Base-by-base conservation (phyloP, 371 early-diverging fungal genomes). In the Mortierella sp. region DNA sequence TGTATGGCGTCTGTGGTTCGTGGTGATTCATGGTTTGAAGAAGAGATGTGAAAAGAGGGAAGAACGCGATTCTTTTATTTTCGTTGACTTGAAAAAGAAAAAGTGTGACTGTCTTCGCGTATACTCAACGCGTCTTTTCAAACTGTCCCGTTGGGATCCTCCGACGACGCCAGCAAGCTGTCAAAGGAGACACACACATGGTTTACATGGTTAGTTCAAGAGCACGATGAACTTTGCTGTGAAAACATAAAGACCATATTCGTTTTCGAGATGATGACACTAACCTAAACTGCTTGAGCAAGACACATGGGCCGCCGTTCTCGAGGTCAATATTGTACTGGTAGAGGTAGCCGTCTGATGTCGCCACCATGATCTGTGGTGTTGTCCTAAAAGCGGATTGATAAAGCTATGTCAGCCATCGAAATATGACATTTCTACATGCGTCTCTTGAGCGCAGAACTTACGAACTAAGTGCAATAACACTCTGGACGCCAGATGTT, bases 281-380 rank as follows among this genome's bases (percentile, higher is more conserved):
- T 76, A 84, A 92, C 91, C 93, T 93, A 73, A 90, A 91, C 80
- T 97, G 97, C 87, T 96, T 97, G 34, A 95, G 89, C 76, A 98
- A 87, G 6, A 94, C 92, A 84, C 98, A 97, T 88, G 96, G 98
- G 24, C 98, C 99, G 52, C 98, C 99, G 72, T 93, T 93, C 77
- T 97, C 97, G 70, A 95, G 80, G 87, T 98, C 97, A 80, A 99
- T 94, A 78, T 93, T 94, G 88, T 96, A 99, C 80, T 95, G 94
- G 86, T 97, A 98, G 81, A 98, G 94, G 76, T 92, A 95, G 0
- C 99, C 99, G 81, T 97, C 96, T 0, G 96, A 95, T 0, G 97
- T 97, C 16, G 96, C 95, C 2, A 98, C 98, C 94, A 96, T 94
- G 63, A 98, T 92, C 87, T 96, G 96, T 24, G 95, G 95, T 2